phyloP scores from a whole-genome alignment of 768 basidiomycete species.

The Russula sp. region DNA sequence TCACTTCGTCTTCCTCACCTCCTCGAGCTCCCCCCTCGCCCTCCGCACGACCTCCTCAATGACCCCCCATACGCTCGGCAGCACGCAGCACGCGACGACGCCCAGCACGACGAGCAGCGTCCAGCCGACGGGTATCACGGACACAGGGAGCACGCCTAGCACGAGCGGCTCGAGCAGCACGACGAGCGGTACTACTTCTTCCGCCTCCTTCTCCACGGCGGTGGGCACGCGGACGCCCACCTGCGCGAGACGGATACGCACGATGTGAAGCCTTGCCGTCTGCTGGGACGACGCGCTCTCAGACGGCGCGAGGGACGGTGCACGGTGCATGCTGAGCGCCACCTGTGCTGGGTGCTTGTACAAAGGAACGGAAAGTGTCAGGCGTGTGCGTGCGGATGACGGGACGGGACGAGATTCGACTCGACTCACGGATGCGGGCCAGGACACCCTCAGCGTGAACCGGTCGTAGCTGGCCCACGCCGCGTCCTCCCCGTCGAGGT shows the following conservation, averaged over 20 bases:
- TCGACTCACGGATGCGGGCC: slow-evolving; percentile 32
- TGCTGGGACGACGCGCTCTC: not conserved
- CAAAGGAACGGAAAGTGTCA: not conserved
- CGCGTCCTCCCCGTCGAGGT: slow-evolving; percentile 26
- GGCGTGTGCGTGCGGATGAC: not conserved
- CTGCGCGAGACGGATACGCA: slow-evolving; percentile 50
- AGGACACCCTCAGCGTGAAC: slow-evolving; percentile 34
- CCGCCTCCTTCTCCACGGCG: not conserved
- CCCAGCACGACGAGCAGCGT: slow-evolving; percentile 30
- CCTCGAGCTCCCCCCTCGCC: slow-evolving; percentile 21
- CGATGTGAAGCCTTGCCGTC: slow-evolving; percentile 44
- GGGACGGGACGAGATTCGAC: not conserved
- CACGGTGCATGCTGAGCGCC: not conserved
- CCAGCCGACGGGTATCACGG: slow-evolving; percentile 36
- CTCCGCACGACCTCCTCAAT: slow-evolving; percentile 19
- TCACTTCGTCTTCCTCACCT: not conserved
- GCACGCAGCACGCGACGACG: slow-evolving; percentile 15
- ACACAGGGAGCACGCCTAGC: slow-evolving; percentile 52
- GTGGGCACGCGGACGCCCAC: slow-evolving; percentile 41
- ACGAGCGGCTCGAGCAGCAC: slow-evolving; percentile 55
- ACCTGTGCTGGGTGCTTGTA: slow-evolving; percentile 1
- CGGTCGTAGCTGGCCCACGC: slow-evolving; percentile 27
- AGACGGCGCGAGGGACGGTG: not conserved
- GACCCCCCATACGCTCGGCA: slow-evolving; percentile 18
- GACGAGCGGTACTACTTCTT: slow-evolving; percentile 40